phyloP scores from a whole-genome alignment of 495 filamentous ascomycete genomes.

The Pyrenula aspistea region DNA sequence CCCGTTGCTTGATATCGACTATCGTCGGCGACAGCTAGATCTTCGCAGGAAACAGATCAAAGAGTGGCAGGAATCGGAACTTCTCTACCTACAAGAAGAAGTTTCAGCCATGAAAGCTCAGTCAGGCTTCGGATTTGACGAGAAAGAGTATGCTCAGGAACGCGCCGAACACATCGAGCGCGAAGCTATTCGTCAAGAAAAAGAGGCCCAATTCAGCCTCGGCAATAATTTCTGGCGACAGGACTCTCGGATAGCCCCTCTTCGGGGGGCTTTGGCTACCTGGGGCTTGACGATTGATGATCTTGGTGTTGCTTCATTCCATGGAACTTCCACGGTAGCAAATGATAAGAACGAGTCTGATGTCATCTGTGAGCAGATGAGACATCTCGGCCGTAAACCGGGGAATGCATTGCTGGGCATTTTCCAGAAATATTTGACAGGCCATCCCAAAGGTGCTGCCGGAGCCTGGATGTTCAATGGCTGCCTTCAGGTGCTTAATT shows the following conservation, averaged over 20 bases:
- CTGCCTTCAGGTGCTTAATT: conserved; percentile 86
- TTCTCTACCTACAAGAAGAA: conserved; percentile 87
- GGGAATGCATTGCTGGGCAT: conserved; percentile 93
- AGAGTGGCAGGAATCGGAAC: conserved; percentile 89
- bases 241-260: conserved; percentile 82
- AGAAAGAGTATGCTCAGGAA: conserved; percentile 75
- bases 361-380: conserved; percentile 92
- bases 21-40: conserved; percentile 88
- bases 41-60: conserved; percentile 84
- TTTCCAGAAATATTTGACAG: conserved; percentile 99
- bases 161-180: conserved; percentile 77
- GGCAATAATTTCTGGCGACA: conserved; percentile 99
- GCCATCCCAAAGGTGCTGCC: conserved; percentile 97
- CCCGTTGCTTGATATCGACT: conserved; percentile 91
- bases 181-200: conserved; percentile 80
- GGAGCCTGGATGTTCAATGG: conserved; percentile 99
- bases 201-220: conserved; percentile 77
- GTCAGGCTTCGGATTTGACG: conserved; percentile 51
- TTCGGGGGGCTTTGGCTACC: conserved; percentile 87
- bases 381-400: conserved; percentile 87
- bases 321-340: conserved; percentile 94
- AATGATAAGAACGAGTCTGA: conserved; percentile 99
- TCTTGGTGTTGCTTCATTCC: conserved; percentile 89
- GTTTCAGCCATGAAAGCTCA: conserved; percentile 81
- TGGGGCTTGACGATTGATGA: conserved; percentile 99